Percentiles rank a stretch among this genome's conserved stretches.
These are phyloP conservation scores for Globisporangium polare DNA, from an alignment of 352 stramenopile species.

Conservation along the genomic window DNA sequence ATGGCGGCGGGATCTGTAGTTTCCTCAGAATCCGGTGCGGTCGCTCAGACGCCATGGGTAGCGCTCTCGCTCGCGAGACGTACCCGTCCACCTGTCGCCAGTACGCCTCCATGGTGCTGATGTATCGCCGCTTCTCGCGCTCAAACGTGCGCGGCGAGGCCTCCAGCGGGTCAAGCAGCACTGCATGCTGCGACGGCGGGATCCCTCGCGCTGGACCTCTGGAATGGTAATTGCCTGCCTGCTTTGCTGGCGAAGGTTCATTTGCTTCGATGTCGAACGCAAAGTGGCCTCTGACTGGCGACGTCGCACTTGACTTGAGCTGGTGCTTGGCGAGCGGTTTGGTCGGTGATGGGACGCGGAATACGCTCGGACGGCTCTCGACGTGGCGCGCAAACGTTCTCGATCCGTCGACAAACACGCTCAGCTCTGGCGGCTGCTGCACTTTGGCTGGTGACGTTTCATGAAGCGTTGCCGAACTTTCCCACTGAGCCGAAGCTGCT, in stretches of 20 bases:
- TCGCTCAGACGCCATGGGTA: slow-evolving; percentile 61
- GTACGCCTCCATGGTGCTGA: slow-evolving; percentile 82
- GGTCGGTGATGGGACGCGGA: slow-evolving; percentile 47
- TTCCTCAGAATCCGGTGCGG: slow-evolving; percentile 60
- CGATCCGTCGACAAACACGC: slow-evolving; percentile 51
- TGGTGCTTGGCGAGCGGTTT: slow-evolving; percentile 24
- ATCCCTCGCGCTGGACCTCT: slow-evolving; percentile 3
- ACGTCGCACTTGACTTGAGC: slow-evolving; percentile 13
- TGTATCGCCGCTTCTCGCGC: slow-evolving; percentile 66
- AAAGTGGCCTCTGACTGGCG: slow-evolving; percentile 29
- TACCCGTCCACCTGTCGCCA: slow-evolving; percentile 79
- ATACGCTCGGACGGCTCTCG: slow-evolving; percentile 58
- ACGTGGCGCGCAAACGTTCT: slow-evolving; percentile 58
- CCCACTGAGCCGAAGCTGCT: not conserved
- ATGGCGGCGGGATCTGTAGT: slow-evolving; percentile 64
- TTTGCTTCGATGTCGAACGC: slow-evolving; percentile 34
- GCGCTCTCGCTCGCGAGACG: slow-evolving; percentile 33
- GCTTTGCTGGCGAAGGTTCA: not conserved
- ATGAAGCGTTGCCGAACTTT: not conserved
- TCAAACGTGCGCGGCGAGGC: slow-evolving; percentile 69
- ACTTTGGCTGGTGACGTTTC: not conserved
- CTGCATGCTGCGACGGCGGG: slow-evolving; percentile 15
- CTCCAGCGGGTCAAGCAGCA: slow-evolving; percentile 49
- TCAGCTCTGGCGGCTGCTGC: slow-evolving; percentile 24
- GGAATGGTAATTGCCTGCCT: not conserved